phyloP scores from a whole-genome alignment of 306 rosid genomes.

The Sphenostylis stenocarpa region DNA sequence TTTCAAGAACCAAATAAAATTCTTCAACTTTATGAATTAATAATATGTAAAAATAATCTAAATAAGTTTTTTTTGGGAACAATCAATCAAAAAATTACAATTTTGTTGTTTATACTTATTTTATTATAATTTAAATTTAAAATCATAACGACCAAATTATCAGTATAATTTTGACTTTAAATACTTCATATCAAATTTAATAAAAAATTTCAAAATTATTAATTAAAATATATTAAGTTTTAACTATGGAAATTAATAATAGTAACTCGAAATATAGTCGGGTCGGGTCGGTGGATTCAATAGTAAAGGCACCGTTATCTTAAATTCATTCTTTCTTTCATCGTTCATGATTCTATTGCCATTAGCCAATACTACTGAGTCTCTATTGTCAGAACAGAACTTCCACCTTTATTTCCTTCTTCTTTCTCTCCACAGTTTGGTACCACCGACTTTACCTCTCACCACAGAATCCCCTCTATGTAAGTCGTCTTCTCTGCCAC shows the following conservation, averaged over 20 bases:
- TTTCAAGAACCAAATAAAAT: too few species aligned
- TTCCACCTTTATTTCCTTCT: not conserved
- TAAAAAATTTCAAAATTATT: not conserved
- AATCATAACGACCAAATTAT: not conserved
- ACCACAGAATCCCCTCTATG: not conserved
- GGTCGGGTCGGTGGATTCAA: constrained; percentile 24
- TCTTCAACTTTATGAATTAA: too few species aligned
- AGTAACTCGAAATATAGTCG: not conserved
- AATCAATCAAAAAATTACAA: not conserved
- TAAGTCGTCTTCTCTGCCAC: not conserved
- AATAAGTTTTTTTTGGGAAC: not conserved
- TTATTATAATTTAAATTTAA: not conserved
- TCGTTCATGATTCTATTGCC: not conserved
- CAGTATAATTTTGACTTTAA: not conserved
- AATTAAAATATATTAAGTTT: not conserved
- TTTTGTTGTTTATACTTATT: not conserved
- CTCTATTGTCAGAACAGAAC: not conserved
- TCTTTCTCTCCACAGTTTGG: not conserved
- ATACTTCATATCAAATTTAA: not conserved
- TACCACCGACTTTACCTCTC: constrained; percentile 12
- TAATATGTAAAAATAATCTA: too few species aligned
- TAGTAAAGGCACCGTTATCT: constrained; percentile 32
- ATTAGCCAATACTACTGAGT: not conserved
- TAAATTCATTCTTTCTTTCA: not conserved
- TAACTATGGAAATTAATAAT: too few species aligned